phyloP scores from a whole-genome alignment of 495 filamentous ascomycete species.

The Hypoxylon trugodes region DNA sequence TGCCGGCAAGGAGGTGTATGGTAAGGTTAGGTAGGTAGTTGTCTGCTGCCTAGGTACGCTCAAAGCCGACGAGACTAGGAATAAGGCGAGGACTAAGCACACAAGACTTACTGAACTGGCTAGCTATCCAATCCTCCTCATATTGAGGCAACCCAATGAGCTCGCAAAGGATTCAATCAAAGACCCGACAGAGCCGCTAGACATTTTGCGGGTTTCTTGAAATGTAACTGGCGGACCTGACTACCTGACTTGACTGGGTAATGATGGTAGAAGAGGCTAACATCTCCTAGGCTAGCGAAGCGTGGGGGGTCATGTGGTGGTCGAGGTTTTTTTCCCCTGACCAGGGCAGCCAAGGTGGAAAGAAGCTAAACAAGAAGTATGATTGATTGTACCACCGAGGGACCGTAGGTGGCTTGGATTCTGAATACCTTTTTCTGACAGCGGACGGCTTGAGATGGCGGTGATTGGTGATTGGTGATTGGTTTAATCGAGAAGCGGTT shows the following conservation, averaged over 20 bases:
- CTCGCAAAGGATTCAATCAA: constrained; percentile 11
- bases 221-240: constrained; percentile 10
- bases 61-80: constrained; percentile 20
- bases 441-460: neutral
- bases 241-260: neutral
- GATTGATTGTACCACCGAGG: constrained; percentile 29
- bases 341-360: constrained; percentile 10
- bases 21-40: neutral
- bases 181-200: constrained; percentile 31
- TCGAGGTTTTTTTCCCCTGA: constrained; percentile 21
- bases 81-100: constrained; percentile 29
- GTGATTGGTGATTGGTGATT: constrained; percentile 25
- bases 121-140: constrained; percentile 27
- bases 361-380: constrained; percentile 14
- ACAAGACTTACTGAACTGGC: constrained; percentile 26
- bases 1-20: neutral
- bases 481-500: too few species aligned
- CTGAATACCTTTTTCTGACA: constrained; percentile 24
- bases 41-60: constrained; percentile 12
- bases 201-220: neutral
- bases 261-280: constrained; percentile 25
- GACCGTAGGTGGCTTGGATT: constrained; percentile 29
- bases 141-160: constrained; percentile 25
- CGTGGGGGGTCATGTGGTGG: constrained; percentile 34
- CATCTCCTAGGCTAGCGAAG: constrained; percentile 5